Evolutionary conservation across 192 early-diverging fungal species (phyloP), one percentile per base, ranked within the genome.

Genomic region (Coemansia interrupta): DNA sequence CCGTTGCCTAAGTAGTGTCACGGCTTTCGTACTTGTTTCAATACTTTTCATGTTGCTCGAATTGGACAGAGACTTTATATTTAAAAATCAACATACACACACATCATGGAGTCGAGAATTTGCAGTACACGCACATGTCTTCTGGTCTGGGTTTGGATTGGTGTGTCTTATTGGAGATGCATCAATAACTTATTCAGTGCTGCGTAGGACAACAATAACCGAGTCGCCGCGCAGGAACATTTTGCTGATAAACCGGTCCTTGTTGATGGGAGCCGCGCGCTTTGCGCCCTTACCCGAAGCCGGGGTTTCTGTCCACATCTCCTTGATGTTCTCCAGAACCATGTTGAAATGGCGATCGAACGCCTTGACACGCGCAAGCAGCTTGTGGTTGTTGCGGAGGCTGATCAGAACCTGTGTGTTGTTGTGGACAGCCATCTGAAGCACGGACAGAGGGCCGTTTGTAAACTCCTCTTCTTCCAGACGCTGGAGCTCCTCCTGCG

Each of bases 341-440:
- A 99, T 97, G 81, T 99, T 99, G 84, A 92, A 97, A 71, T 99
- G 97, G 46, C 97, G 88, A 80, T 99, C 97, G 72, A 99, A 99
- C 44, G 95, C 97, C 81, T 99, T 99, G 60, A 99, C 90, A 64
- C 95, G 84, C 10, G 92, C 97, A 6, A 99, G 80, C 58, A 99
- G 84, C 71, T 98, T 98, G 73, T 91, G 86, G 84, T 99, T 99
- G 81, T 99, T 99, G 77, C 91, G 84, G 73, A 94, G 93, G 60
- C 84, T 95, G 70, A 99, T 90, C 55, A 99, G 86, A 24, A 99
- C 90, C 81, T 98, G 96, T 41, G 90, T 91, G 81, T 91, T 92
- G 83, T 95, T 96, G 72, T 89, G 92, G 32, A 97, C 94, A 6
- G 95, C 90, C 82, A 88, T 85, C 42, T 87, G 87, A 56, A 99